Evolutionary conservation across 768 basidiomycete genomes (phyloP).

Genomic region (Pholiota conissans): DNA sequence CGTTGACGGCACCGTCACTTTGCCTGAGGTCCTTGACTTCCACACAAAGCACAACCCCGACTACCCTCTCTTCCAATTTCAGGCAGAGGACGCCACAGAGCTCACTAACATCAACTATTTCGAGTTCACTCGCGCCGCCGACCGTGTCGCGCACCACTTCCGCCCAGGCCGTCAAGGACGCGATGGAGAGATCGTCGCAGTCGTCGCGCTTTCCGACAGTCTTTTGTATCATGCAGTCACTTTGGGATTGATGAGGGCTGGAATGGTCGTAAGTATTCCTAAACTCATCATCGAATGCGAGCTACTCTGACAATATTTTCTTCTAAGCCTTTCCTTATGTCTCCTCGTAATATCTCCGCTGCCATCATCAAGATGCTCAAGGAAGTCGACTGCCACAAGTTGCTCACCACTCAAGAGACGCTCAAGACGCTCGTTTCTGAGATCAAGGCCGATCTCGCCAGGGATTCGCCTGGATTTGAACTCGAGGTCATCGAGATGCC

Average conservation of each 20-base stretch:
- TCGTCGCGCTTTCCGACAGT: constrained; percentile 32
- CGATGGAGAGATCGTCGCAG: constrained; percentile 32
- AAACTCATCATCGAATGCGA: not conserved
- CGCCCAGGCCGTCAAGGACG: constrained; percentile 30
- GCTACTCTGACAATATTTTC: not conserved
- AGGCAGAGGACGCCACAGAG: constrained; percentile 16
- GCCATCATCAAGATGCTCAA: constrained; percentile 36
- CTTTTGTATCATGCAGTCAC: constrained; percentile 42
- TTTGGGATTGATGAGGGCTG: constrained; percentile 36
- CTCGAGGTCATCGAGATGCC: constrained; percentile 34
- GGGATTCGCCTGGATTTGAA: constrained; percentile 13
- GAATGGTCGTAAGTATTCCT: constrained; percentile 28
- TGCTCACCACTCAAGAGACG: constrained; percentile 32
- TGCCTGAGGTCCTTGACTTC: constrained; percentile 33
- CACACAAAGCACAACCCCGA: constrained; percentile 32
- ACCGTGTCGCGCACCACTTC: constrained; percentile 39
- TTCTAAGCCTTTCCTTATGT: constrained; percentile 41
- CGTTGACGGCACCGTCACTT: constrained; percentile 30
- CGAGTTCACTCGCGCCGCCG: constrained; percentile 45
- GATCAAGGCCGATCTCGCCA: constrained; percentile 20
- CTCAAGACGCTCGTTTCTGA: constrained; percentile 28
- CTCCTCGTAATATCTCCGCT: constrained; percentile 34
- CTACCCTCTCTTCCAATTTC: constrained; percentile 30
- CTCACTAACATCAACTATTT: constrained; percentile 33
- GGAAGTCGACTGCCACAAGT: constrained; percentile 34